Conservation (phyloP, 768 basidiomycete species). For the Strobilomyces dryophilus region DNA sequence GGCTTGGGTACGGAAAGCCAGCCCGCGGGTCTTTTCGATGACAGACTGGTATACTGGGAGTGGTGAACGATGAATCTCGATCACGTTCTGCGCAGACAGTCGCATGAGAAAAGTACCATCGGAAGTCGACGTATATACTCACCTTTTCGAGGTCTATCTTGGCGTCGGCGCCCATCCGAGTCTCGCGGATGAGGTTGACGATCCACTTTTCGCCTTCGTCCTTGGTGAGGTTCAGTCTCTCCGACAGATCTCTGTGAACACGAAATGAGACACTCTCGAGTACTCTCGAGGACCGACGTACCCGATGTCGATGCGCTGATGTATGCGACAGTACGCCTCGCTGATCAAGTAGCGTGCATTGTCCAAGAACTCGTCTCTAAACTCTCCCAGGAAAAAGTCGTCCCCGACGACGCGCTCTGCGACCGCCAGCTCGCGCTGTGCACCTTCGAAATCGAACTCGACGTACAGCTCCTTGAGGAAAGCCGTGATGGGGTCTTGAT, state of each 20-base stretch:
- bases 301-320: slow-evolving; percentile 88
- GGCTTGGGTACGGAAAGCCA: slow-evolving; percentile 88
- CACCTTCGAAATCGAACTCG: slow-evolving; percentile 95
- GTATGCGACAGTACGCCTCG: slow-evolving; percentile 97
- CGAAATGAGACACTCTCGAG: not conserved
- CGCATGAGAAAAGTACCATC: slow-evolving; percentile 3
- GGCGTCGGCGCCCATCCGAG: slow-evolving; percentile 93
- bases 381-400: slow-evolving; percentile 92
- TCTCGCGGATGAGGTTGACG: slow-evolving; percentile 97
- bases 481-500: slow-evolving; percentile 86
- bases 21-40: slow-evolving; percentile 92
- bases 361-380: slow-evolving; percentile 92
- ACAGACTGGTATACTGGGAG: slow-evolving; percentile 89
- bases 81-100: slow-evolving; percentile 70
- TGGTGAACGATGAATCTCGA: slow-evolving; percentile 89
- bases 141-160: slow-evolving; percentile 98
- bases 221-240: slow-evolving; percentile 86
- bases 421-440: slow-evolving; percentile 73
- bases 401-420: slow-evolving; percentile 82
- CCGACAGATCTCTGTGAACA: slow-evolving; percentile 73
- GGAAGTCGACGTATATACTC: not conserved
- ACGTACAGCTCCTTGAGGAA: slow-evolving; percentile 93
- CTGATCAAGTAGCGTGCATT: slow-evolving; percentile 95
- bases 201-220: slow-evolving; percentile 99
- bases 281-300: slow-evolving; percentile 30